Conservation (phyloP, 257 asterid species). For the Echites panduratus region DNA sequence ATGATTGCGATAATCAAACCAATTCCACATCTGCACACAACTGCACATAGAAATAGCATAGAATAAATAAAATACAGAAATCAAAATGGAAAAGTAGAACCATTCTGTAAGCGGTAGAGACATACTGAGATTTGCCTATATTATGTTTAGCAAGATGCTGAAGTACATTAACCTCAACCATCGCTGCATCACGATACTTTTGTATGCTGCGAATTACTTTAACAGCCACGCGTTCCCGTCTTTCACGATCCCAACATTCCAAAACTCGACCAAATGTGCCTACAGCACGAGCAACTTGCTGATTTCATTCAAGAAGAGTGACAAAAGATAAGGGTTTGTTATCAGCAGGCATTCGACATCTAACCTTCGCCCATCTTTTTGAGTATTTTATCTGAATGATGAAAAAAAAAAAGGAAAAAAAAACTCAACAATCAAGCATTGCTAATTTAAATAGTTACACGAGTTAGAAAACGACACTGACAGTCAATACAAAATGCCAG, state of each 20-base stretch:
- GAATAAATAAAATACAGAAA: constrained; percentile 10
- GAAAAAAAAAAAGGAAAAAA: too few relatives aligned
- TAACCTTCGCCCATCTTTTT: constrained; percentile 95
- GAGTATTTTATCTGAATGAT: constrained; percentile 75
- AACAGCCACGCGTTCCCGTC: constrained; percentile 57
- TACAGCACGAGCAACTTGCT: constrained; percentile 83
- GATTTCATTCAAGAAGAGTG: constrained; percentile 60
- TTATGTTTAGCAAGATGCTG: constrained; percentile 54
- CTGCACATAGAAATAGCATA: constrained; percentile 31
- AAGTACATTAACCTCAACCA: constrained; percentile 64
- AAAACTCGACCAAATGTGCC: constrained; percentile 93
- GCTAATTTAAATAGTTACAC: not conserved
- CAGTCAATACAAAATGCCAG: not conserved
- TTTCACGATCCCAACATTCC: constrained; percentile 90
- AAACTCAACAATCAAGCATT: not conserved
- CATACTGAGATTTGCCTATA: constrained; percentile 61
- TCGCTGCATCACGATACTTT: constrained; percentile 86
- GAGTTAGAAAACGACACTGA: not conserved
- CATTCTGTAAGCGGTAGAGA: constrained; percentile 5
- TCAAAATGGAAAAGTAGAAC: constrained; percentile 15
- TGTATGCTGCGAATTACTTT: constrained; percentile 67
- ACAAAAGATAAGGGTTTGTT: constrained; percentile 49
- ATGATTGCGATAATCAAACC: constrained; percentile 88
- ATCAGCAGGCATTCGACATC: constrained; percentile 62
- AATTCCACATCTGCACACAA: constrained; percentile 67